Evolutionary conservation across 2,329 filamentous ascomycete species (phyloP), one percentile per base, ranked within the genome.

Genomic region (Phoma sp.): DNA sequence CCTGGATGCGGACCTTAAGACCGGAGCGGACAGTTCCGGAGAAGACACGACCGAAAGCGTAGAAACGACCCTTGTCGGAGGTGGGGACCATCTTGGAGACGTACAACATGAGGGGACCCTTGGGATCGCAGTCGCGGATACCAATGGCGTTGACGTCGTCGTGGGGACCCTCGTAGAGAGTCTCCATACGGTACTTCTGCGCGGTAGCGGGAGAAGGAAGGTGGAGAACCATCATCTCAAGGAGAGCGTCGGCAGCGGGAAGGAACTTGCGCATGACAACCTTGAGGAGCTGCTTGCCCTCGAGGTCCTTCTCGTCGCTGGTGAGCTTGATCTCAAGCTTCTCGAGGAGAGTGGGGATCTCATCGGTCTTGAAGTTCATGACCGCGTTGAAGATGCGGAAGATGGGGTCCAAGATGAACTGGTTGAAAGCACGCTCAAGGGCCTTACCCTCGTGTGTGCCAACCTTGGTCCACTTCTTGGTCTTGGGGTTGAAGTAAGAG

Each of bases 1-100:
- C 95, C 86, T 99, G 95, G 80, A 99, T 99, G 81, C 95, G 95
- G 87, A 99, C 95, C 90, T 98, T 98, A 74, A 98, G 85, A 84
- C 95, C 95, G 69, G 95, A 98, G 76, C 86, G 86, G 84, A 97
- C 95, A 78, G 93, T 98, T 90, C 95, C 95, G 72, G 95, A 85
- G 87, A 98, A 99, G 83, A 99, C 95, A 96, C 95, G 95, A 83
- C 95, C 95, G 84, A 99, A 99, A 80, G 95, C 95, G 84, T 97
- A 99, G 92, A 99, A 99, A 83, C 95, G 93, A 82, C 95, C 95
- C 90, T 97, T 98, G 78, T 99, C 95, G 74, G 92, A 96, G 71
- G 95, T 99, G 75, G 95, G 95, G 76, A 99, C 95, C 95, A 99
- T 99, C 92, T 99, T 99, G 81, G 95, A 99, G 80, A 99, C 93